Evolutionary conservation across 2,329 filamentous ascomycete genomes (phyloP), one percentile per base, ranked within the genome.

Genomic region (Chaetomium sp.): DNA sequence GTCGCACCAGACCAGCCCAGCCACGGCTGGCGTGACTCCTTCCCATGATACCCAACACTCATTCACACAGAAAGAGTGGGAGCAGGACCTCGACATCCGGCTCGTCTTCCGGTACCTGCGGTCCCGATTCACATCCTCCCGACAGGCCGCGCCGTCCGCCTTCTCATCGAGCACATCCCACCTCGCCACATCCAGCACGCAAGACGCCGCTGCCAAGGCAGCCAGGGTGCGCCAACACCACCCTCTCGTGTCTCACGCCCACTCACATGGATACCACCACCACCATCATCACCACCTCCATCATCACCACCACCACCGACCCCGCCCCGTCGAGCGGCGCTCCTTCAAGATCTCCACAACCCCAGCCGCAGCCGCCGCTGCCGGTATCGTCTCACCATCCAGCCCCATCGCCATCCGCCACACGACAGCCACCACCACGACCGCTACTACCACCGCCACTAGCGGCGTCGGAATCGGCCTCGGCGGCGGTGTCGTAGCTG

Each of bases 71-170:
- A 88, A 94, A 38, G 94, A 96, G 67, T 99, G 94, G 94, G 91
- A 97, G 71, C 85, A 87, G 58, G 89, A 96, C 53, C 79, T 97
- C 5, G 91, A 97, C 66, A 82, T 96, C 61, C 88, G 88, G 67
- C 87, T 96, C 69, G 88, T 97, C 37, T 97, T 97, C 74, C 84
- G 86, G 49, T 97, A 94, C 67, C 79, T 96, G 35, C 82, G 86
- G 56, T 87, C 83, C 14, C 85, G 89, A 57, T 92, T 95, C 69
- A 77, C 82, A 56, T 75, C 84, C 56, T 75, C 80, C 12, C 73
- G 75, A 6, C 68, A 76, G 19, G 69, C 71, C 53, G 70, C 74
- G 58, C 70, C 66, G 62, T 70, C 76, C 19, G 19, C 19, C 32
- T 71, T 71, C 61, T 70, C 74, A 11, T 66, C 75, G 45, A 72